Conservation (phyloP, 192 early-diverging fungal species). For the Linnemannia zychae region DNA sequence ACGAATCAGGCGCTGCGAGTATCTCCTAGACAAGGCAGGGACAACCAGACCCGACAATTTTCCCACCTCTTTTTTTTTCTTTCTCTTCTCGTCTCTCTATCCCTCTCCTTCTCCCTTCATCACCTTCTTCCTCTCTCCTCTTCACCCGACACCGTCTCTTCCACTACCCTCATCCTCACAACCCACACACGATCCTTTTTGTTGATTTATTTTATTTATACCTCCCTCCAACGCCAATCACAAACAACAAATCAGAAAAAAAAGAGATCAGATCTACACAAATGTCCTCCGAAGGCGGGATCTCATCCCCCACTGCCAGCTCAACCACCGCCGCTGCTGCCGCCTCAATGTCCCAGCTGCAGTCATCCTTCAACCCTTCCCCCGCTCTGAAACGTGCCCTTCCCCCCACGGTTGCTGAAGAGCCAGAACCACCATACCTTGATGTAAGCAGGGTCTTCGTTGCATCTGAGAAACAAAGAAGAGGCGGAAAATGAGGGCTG, state of each 20-base stretch:
- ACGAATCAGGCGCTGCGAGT: background rate
- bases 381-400: constrained; percentile 30
- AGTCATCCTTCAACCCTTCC: constrained; percentile 32
- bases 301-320: constrained; percentile 18
- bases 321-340: constrained; percentile 21
- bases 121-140: background rate
- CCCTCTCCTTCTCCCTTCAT: background rate
- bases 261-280: background rate
- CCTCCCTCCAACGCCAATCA: background rate
- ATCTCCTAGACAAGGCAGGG: background rate
- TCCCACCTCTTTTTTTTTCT: constrained; percentile 4
- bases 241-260: background rate
- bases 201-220: background rate
- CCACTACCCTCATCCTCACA: too few species aligned
- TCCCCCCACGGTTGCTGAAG: constrained; percentile 18
- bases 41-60: constrained; percentile 4
- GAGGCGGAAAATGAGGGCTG: background rate
- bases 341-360: constrained; percentile 29
- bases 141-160: background rate
- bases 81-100: too few species aligned
- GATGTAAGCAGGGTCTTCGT: constrained; percentile 20
- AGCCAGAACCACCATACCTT: constrained; percentile 36
- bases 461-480: background rate
- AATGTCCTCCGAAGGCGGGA: constrained; percentile 42
- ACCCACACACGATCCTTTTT: background rate